Evolutionary conservation across 306 rosid genomes (phyloP).

Genomic region (Vigna nakashimae): DNA sequence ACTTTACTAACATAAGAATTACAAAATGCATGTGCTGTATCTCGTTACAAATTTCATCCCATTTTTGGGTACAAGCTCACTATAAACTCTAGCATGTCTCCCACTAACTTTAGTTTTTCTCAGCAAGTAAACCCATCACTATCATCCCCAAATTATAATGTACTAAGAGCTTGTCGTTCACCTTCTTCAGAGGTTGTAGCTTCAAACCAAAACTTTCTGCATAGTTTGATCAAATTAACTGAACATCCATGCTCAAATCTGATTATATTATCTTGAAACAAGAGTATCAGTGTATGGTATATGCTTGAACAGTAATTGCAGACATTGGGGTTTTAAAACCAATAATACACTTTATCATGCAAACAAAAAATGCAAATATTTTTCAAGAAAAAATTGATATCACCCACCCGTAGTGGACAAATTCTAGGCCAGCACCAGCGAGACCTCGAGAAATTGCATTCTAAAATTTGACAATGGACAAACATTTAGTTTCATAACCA

Average conservation of each 20-base stretch:
- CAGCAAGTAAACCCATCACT: conserved; percentile 3
- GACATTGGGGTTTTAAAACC: conserved; percentile 26
- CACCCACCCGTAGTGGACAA: conserved; percentile 93
- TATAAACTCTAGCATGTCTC: conserved; percentile 1
- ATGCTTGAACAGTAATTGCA: conserved; percentile 29
- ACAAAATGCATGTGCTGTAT: neutral
- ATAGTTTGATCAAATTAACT: conserved; percentile 9
- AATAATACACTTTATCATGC: neutral
- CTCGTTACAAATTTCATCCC: neutral
- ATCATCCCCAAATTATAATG: conserved; percentile 7
- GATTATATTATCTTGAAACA: conserved; percentile 15
- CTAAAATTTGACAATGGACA: conserved; percentile 57
- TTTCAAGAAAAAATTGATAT: conserved; percentile 4
- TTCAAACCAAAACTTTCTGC: neutral
- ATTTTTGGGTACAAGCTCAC: neutral
- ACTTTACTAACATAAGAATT: neutral
- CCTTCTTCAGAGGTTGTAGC: conserved; percentile 22
- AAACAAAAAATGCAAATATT: conserved; percentile 31
- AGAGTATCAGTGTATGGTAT: conserved; percentile 18
- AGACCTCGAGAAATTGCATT: conserved; percentile 89
- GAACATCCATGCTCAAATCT: conserved; percentile 12
- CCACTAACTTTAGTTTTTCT: neutral
- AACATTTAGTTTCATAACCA: conserved; percentile 13
- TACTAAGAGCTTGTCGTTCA: neutral
- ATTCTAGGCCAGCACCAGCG: conserved; percentile 76